These are phyloP conservation scores for Arachis hypogaea DNA, from an alignment of 306 rosid species.

Conservation along the genomic window DNA sequence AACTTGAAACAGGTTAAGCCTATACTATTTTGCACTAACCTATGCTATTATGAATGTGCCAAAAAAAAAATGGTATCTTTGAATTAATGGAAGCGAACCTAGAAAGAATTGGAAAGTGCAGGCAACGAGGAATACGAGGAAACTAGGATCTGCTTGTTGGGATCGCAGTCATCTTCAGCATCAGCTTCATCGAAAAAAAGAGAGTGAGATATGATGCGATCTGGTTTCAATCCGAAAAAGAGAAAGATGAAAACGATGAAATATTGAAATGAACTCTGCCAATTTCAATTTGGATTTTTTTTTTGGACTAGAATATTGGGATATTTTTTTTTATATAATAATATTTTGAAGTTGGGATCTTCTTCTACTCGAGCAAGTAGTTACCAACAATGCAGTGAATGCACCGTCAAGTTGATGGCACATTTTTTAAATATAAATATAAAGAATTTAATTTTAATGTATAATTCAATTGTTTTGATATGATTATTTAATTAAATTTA, in stretches of 20 bases:
- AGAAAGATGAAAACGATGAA: no score
- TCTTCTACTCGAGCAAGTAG: no score
- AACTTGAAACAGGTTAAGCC: constrained; percentile 1
- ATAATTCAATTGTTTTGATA: no score
- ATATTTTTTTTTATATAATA: no score
- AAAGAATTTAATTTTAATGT: no score
- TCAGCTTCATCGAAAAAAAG: not conserved
- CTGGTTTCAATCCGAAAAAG: not conserved
- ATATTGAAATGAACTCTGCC: not conserved
- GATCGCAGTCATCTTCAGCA: constrained; percentile 49
- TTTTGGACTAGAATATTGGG: no score
- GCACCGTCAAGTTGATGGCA: no score
- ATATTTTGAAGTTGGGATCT: not conserved
- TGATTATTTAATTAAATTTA: no score
- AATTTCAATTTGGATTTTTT: not conserved
- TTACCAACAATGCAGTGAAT: no score
- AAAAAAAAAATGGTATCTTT: no score
- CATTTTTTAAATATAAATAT: no score
- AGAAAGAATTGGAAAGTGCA: constrained; percentile 47
- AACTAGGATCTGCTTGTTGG: constrained; percentile 45
- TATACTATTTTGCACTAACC: no score
- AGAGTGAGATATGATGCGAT: not conserved
- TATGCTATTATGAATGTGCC: not conserved
- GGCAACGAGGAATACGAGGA: constrained; percentile 39
- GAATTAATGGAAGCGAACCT: constrained; percentile 36